These are phyloP conservation scores for Ceratonia siliqua DNA, from an alignment of 306 rosid genomes.

Conservation along the genomic window DNA sequence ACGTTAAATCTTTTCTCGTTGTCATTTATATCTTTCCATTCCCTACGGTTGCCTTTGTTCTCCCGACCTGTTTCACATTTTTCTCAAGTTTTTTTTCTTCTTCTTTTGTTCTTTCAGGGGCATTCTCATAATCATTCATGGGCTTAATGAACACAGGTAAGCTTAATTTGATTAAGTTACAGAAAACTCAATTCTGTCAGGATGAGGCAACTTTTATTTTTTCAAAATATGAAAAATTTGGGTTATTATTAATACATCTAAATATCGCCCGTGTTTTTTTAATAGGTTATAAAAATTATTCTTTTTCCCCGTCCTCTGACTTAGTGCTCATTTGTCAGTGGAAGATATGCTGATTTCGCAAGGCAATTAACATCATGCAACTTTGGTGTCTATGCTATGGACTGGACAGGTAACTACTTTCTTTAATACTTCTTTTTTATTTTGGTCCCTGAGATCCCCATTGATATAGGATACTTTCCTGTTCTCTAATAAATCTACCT, in stretches of 20 bases:
- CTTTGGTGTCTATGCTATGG: conserved; percentile 97
- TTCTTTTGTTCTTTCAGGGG: conserved; percentile 62
- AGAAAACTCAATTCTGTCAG: neutral
- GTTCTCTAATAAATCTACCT: neutral
- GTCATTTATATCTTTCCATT: conserved; percentile 12
- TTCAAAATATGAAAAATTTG: neutral
- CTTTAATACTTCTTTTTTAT: neutral
- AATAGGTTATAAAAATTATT: neutral
- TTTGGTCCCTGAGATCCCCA: conserved; percentile 6
- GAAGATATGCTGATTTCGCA: conserved; percentile 89
- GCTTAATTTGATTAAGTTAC: neutral
- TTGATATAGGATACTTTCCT: neutral
- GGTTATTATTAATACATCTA: neutral
- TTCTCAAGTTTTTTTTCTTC: conserved; percentile 23
- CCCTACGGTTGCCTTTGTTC: neutral
- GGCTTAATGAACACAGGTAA: conserved; percentile 97
- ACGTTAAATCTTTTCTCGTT: conserved; percentile 9
- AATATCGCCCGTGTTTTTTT: conserved; percentile 11
- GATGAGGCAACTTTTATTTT: neutral
- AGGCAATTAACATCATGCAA: conserved; percentile 71
- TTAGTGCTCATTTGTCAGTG: conserved; percentile 61
- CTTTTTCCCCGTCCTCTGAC: conserved; percentile 6
- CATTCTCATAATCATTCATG: conserved; percentile 82
- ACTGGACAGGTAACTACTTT: conserved; percentile 79
- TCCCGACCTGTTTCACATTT: conserved; percentile 23